A percentile compares a stretch with the other conserved stretches of the same genome.
Conservation (phyloP, 2,329 filamentous ascomycete genomes). For the Helminthosporium solani region DNA sequence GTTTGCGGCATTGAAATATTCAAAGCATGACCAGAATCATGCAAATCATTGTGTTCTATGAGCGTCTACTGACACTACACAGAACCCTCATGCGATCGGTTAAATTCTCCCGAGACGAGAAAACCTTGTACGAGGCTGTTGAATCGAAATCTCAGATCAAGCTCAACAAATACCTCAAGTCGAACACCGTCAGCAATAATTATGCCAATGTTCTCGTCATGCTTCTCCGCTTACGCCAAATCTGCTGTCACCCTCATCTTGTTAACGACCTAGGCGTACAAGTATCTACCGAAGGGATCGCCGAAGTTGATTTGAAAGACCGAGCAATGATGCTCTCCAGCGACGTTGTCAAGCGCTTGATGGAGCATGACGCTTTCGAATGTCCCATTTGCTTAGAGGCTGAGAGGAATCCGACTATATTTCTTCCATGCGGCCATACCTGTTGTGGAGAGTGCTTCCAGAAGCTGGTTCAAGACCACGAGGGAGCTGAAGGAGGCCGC, state of each 20-base stretch:
- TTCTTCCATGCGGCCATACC: constrained; percentile 80
- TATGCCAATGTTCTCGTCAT: constrained; percentile 82
- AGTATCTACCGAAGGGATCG: constrained; percentile 61
- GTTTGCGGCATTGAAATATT: no score
- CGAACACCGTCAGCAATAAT: constrained; percentile 66
- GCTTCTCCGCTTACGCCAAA: constrained; percentile 75
- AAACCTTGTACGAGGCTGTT: constrained; percentile 63
- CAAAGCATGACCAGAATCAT: no score
- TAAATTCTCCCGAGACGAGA: constrained; percentile 66
- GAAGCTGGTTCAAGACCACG: constrained; percentile 59
- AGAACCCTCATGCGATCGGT: constrained; percentile 53
- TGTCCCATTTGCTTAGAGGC: constrained; percentile 83
- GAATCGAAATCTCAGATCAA: constrained; percentile 65
- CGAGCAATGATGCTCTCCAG: constrained; percentile 62
- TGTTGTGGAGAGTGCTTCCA: constrained; percentile 76
- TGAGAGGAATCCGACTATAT: constrained; percentile 71
- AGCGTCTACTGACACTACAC: neutral
- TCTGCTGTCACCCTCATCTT: constrained; percentile 74
- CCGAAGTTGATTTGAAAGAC: constrained; percentile 58
- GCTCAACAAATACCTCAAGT: constrained; percentile 77
- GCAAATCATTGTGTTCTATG: no score
- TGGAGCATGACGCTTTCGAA: constrained; percentile 62
- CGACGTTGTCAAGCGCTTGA: constrained; percentile 68
- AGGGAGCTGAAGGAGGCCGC: constrained; percentile 52
- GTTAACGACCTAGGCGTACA: constrained; percentile 65